Percentiles rank a stretch among this genome's conserved stretches.
phyloP scores from a whole-genome alignment of 495 filamentous ascomycete species.

The Poronia punctata region DNA sequence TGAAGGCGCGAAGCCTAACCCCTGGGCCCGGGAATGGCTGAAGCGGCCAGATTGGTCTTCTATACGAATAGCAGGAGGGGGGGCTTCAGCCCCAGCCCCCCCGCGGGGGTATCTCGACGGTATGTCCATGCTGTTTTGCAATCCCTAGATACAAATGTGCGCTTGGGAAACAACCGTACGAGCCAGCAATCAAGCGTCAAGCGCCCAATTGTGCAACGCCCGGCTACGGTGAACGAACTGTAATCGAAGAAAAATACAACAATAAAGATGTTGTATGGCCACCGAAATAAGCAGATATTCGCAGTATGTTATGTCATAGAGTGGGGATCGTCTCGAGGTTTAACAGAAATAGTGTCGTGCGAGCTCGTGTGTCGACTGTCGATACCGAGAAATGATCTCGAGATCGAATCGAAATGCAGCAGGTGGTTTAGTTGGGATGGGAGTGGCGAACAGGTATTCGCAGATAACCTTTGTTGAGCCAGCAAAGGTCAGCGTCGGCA shows the following conservation, averaged over 20 bases:
- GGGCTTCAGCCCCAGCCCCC: conserved; percentile 20
- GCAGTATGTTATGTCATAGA: conserved; percentile 4
- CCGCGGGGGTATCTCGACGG: conserved; percentile 38
- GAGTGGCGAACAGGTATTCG: not conserved
- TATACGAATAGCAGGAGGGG: conserved; percentile 47
- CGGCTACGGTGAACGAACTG: not conserved
- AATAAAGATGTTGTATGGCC: not conserved
- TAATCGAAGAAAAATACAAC: not conserved
- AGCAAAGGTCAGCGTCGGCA: not conserved
- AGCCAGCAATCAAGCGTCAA: conserved; percentile 1
- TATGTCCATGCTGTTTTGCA: conserved; percentile 45
- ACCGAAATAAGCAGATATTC: not conserved
- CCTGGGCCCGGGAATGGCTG: conserved; percentile 37
- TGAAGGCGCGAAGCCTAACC: conserved; percentile 37
- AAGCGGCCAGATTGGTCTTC: conserved; percentile 46
- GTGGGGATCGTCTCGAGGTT: not conserved
- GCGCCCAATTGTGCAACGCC: not conserved
- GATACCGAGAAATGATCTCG: not conserved
- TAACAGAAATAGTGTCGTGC: not conserved
- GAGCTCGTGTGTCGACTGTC: not conserved
- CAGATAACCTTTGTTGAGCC: conserved; percentile 4
- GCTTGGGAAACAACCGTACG: conserved; percentile 4
- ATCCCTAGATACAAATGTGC: no score
- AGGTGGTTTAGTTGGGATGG: not conserved
- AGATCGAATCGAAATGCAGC: not conserved